A percentile compares a stretch with the other conserved stretches of the same genome.
Evolutionary conservation across 208 protist species (phyloP).

Genomic region (Leishmania tropica): DNA sequence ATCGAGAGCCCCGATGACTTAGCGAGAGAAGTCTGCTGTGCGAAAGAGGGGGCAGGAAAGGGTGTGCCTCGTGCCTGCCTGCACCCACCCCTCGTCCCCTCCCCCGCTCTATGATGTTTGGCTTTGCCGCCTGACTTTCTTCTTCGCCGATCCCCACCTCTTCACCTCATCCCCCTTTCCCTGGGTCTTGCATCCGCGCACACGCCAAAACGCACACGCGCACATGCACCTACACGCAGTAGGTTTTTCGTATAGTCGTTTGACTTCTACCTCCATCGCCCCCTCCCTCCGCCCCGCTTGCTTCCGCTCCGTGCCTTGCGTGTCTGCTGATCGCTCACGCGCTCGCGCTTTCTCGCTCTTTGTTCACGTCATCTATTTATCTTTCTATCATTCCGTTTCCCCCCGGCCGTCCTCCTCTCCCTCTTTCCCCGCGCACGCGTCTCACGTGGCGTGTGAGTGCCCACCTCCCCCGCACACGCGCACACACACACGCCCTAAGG

Average conservation of each 20-base stretch:
- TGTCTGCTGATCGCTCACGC: neutral
- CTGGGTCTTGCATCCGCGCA: neutral
- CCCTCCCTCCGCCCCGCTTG: neutral
- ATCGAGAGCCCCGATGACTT: neutral
- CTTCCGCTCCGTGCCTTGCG: neutral
- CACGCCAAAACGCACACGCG: neutral
- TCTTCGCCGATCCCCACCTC: neutral
- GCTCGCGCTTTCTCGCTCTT: neutral
- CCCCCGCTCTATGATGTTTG: neutral
- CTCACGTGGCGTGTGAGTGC: neutral
- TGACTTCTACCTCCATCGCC: neutral
- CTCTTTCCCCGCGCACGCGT: neutral
- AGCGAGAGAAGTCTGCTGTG: neutral
- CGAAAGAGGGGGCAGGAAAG: neutral
- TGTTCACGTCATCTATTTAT: neutral
- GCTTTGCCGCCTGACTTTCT: neutral
- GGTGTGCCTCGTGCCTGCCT: neutral
- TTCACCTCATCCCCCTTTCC: neutral
- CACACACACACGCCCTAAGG: neutral
- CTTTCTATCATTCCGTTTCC: neutral
- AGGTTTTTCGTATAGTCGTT: neutral
- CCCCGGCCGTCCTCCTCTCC: neutral
- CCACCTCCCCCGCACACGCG: neutral
- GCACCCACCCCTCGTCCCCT: neutral
- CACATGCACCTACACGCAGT: neutral